phyloP scores from a whole-genome alignment of 129 eudicot species.

The Chrysanthemum makinoi region DNA sequence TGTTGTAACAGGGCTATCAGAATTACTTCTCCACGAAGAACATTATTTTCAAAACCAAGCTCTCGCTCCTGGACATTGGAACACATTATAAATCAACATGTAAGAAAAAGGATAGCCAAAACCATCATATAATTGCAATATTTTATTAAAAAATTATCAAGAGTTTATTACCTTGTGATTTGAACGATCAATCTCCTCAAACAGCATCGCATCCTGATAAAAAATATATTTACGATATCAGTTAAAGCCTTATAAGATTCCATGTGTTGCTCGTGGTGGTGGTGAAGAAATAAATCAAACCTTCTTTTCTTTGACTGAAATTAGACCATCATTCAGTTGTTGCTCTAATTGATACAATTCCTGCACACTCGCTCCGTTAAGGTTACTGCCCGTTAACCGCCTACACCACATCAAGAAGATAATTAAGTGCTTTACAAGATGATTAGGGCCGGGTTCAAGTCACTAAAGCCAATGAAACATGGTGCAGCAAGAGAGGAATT shows the following conservation, averaged over 20 bases:
- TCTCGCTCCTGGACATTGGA: slow-evolving; percentile 44
- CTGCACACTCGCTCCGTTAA: slow-evolving; percentile 40
- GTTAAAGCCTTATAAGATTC: background rate
- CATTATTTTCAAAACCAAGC: slow-evolving; percentile 48
- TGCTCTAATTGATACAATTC: slow-evolving; percentile 59
- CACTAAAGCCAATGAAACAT: background rate
- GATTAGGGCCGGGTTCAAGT: no score
- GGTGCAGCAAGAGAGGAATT: background rate
- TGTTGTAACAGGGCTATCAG: background rate
- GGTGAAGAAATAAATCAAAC: slow-evolving; percentile 27
- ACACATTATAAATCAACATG: background rate
- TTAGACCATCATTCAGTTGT: slow-evolving; percentile 54
- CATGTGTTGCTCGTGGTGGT: background rate
- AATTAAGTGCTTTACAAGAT: background rate
- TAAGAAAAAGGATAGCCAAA: background rate
- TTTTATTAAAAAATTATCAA: background rate
- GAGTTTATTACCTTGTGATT: slow-evolving; percentile 38
- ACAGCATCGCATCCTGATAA: slow-evolving; percentile 58
- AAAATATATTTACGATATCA: background rate
- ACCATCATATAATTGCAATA: background rate
- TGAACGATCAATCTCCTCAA: slow-evolving; percentile 53
- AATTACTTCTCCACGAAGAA: slow-evolving; percentile 67
- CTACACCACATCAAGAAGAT: slow-evolving; percentile 32
- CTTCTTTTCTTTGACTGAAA: slow-evolving; percentile 64
- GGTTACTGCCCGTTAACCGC: slow-evolving; percentile 63